phyloP scores from a whole-genome alignment of 2,329 filamentous ascomycete species.

The Whalleya microplaca region DNA sequence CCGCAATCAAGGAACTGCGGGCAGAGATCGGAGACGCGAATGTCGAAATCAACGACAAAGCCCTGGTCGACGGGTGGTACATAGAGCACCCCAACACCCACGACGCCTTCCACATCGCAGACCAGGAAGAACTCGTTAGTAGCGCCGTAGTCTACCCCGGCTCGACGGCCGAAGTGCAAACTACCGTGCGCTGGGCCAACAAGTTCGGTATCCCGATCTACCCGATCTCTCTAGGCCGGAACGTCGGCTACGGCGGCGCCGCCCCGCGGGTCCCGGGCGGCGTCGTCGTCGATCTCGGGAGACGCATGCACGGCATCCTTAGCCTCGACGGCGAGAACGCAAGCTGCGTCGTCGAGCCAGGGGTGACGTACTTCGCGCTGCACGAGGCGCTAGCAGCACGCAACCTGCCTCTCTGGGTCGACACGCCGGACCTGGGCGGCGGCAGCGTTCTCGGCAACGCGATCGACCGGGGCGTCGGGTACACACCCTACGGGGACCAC shows the following conservation, averaged over 20 bases:
- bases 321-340: constrained; percentile 43
- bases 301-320: constrained; percentile 45
- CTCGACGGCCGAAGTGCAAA: constrained; percentile 38
- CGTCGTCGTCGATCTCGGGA: constrained; percentile 47
- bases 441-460: constrained; percentile 51
- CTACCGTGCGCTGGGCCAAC: constrained; percentile 38
- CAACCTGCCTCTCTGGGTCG: constrained; percentile 42
- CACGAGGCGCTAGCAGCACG: constrained; percentile 42
- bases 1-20: constrained; percentile 38
- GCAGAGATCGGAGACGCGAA: constrained; percentile 30
- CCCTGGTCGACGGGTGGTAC: constrained; percentile 33
- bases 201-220: constrained; percentile 40
- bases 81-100: constrained; percentile 31
- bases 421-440: constrained; percentile 47
- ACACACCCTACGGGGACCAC: constrained; percentile 48
- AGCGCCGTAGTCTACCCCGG: constrained; percentile 49
- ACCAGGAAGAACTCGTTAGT: constrained; percentile 47
- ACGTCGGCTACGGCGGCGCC: constrained; percentile 48
- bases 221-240: constrained; percentile 44
- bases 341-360: constrained; percentile 48
- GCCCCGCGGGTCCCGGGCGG: constrained; percentile 48
- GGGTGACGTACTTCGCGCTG: constrained; percentile 45
- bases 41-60: constrained; percentile 25
- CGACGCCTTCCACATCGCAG: constrained; percentile 29
- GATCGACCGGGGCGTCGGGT: constrained; percentile 50